Base-by-base conservation (phyloP, 1,284 basidiomycete genomes). In the Sphaerobolus stellatus region DNA sequence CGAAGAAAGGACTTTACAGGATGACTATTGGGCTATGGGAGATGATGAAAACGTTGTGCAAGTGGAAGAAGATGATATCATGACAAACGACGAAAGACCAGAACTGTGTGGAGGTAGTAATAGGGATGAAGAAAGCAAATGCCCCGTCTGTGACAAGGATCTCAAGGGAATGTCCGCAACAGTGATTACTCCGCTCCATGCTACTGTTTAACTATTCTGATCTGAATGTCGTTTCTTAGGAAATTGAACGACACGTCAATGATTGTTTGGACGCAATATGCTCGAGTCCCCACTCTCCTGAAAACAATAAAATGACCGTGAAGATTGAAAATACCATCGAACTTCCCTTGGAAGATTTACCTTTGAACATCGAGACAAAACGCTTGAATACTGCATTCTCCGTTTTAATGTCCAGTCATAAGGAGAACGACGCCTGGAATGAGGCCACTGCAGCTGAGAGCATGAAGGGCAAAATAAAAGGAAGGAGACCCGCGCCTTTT, bases 351-450 rank as follows among this genome's bases (percentile, higher is more conserved):
- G 30, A 16, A 4, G 49, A 51, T 43, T 58, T 48, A 24, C 51
- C 50, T 14, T 51, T 53, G 44, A n/a, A 54, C 53, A n/a, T 29
- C 57, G 18, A 51, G 41, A 38, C 58, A 50, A 31, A 59, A 56
- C 9, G 52, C 38, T 22, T 48, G 13, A 31, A 38, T 22, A 40
- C 44, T 18, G 84, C 84, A 0, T 96, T 94, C 68, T 87, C 86
- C 0, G 76, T 88, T 7, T 78, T 97, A 45, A 96, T 96, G 93
- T 80, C 82, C 18, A 86, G 88, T 1, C 77, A 84, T 60, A 86
- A 86, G 62, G 91, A 94, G 66, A 83, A 83, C 47, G 85, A 87
- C 56, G 82, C 84, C 8, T 96, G 93, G 93, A 88, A 86, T 64
- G 89, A 92, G 65, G 92, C 86, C 0, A 79, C 82, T 18, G 66